Base-by-base conservation (phyloP, 768 basidiomycete species). In the Hortiboletus flavorubellus region DNA sequence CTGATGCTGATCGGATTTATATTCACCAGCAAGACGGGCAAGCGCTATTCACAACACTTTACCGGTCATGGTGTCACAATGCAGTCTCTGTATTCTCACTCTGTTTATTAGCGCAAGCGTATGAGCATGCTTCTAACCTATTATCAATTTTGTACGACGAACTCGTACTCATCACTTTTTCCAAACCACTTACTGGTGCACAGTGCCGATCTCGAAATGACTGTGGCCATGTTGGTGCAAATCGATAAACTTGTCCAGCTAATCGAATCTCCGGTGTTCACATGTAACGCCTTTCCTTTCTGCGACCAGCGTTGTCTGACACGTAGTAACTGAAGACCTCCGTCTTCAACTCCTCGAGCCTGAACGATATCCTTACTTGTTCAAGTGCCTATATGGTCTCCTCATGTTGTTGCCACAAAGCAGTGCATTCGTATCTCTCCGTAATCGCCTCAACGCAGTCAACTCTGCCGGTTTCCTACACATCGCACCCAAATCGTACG, bases 1-100 rank as follows among this genome's bases (percentile, higher is more conserved):
- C 53, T 40, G 14, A 23, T 11, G n/a, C 47, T 60, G 39, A 66
- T 37, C 23, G 0, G 6, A 37, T 41, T 16, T 3, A 9, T 34
- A 16, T 43, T 40, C 11, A 43, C 26, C 34, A 87, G 85, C 87
- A 96, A 90, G 97, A 99, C 61, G 95, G 96, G 3, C 97, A 98
- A 73, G 91, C 91, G 15, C 71, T 99, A 21, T 99, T 98, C 69
- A 91, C 90, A 11, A 91, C 89, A 0, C 75, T 99, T 4, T 99
- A 99, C 65, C 82, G 93, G 18, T 98, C 94, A 18, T 99, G 97
- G 97, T 98, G 94, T 68, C 97, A 99, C 64, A 98, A 98, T 66
- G 91, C 96, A 2, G 95, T 98, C 41, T 89, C 97, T 0, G 93
- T 93, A 1, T 97, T 99, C 68, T 93, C 97, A 1, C 79, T 99